phyloP scores from a whole-genome alignment of 1,284 basidiomycete species.

The Moesziomyces aphidis region DNA sequence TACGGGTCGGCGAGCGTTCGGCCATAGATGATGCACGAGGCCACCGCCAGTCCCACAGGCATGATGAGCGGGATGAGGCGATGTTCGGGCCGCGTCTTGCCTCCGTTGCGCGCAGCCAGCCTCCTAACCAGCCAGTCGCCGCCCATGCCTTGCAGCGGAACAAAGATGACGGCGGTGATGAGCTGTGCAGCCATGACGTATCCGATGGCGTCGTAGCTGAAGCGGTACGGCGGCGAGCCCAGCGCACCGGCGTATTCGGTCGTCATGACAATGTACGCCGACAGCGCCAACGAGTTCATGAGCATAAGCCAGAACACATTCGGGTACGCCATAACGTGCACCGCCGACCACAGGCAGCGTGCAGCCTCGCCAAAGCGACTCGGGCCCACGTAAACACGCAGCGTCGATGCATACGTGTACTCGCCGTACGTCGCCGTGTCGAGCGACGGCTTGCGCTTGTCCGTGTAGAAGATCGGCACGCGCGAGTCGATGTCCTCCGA shows the following conservation, averaged over 20 bases:
- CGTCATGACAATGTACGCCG: slow-evolving; percentile 8
- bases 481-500: slow-evolving; percentile 3
- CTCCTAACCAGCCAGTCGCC: slow-evolving; percentile 4
- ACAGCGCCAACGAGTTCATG: slow-evolving; percentile 8
- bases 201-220: slow-evolving; percentile 4
- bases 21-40: slow-evolving; percentile 5
- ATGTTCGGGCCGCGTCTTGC: slow-evolving; percentile 5
- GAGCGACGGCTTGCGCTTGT: slow-evolving; percentile 10
- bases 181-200: slow-evolving; percentile 2
- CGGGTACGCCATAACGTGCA: slow-evolving; percentile 1
- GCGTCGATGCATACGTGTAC: slow-evolving; percentile 3
- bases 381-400: slow-evolving; percentile 1
- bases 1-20: slow-evolving; percentile 1
- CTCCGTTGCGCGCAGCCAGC: slow-evolving; percentile 3
- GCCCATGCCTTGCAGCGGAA: slow-evolving; percentile 2
- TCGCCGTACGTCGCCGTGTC: slow-evolving; percentile 8
- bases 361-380: not conserved
- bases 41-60: slow-evolving; percentile 1
- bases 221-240: slow-evolving; percentile 3
- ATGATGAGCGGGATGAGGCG: slow-evolving; percentile 5
- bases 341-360: slow-evolving; percentile 4
- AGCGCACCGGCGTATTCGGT: slow-evolving; percentile 5
- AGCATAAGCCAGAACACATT: slow-evolving; percentile 8
- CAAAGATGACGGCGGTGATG: slow-evolving; percentile 1
- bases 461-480: slow-evolving; percentile 9